A percentile compares a stretch with the other conserved stretches of the same genome.
These are phyloP conservation scores for Gynandropsis gynandra DNA, from an alignment of 345 rosid genomes.

Conservation along the genomic window DNA sequence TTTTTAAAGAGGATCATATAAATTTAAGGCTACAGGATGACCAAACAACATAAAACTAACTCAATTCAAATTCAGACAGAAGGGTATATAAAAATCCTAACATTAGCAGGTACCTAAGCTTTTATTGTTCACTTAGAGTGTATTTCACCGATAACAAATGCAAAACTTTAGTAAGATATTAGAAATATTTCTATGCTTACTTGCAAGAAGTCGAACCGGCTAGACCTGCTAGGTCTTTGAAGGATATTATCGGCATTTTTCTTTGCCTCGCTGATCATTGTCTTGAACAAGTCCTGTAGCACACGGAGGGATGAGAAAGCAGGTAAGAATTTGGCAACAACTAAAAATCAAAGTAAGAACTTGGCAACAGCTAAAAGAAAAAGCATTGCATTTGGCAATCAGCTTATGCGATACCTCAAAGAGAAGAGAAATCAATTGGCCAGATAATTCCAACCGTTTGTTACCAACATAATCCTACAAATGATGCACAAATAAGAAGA, in stretches of 20 bases:
- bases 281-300: constrained; percentile 81
- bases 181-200: constrained; percentile 35
- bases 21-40: constrained; percentile 6
- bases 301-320: constrained; percentile 5
- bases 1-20: too few relatives aligned
- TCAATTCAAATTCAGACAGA: not conserved
- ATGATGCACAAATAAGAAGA: constrained; percentile 17
- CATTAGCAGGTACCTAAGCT: constrained; percentile 6
- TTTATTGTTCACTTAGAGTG: not conserved
- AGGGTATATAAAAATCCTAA: constrained; percentile 7
- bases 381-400: constrained; percentile 9
- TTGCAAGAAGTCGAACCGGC: constrained; percentile 49
- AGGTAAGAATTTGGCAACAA: not conserved
- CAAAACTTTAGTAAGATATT: constrained; percentile 11
- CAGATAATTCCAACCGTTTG: constrained; percentile 89
- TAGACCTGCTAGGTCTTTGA: constrained; percentile 42
- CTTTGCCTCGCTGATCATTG: constrained; percentile 53
- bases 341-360: constrained; percentile 10
- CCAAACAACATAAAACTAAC: constrained; percentile 4
- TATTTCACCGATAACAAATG: constrained; percentile 4
- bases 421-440: constrained; percentile 81
- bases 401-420: constrained; percentile 60
- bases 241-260: constrained; percentile 37
- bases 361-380: constrained; percentile 1
- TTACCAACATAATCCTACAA: constrained; percentile 93